Evolutionary conservation across 2,329 filamentous ascomycete species (phyloP).

Genomic region (Gliomastix tumulicola): DNA sequence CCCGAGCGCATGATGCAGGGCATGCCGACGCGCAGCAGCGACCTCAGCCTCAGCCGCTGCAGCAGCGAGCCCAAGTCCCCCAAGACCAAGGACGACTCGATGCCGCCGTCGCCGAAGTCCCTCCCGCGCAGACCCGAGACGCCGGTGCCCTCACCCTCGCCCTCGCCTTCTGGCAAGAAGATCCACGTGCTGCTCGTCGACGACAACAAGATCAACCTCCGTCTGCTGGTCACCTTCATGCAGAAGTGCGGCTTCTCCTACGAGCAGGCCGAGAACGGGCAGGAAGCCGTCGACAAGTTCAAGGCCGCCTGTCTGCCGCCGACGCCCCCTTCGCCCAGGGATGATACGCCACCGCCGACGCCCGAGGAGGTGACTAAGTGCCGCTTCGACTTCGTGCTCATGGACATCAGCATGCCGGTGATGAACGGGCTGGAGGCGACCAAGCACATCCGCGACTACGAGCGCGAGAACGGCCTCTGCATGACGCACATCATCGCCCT

Average conservation of each 20-base stretch:
- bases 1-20: no score
- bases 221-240: slow-evolving; percentile 32
- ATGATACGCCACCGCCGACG: slow-evolving; percentile 2
- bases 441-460: slow-evolving; percentile 37
- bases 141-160: neutral
- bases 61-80: no score
- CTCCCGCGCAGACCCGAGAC: no score
- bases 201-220: slow-evolving; percentile 34
- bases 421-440: slow-evolving; percentile 45
- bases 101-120: no score
- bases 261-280: slow-evolving; percentile 36
- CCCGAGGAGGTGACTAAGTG: slow-evolving; percentile 2
- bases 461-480: slow-evolving; percentile 28
- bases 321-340: no score
- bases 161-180: neutral
- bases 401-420: slow-evolving; percentile 50
- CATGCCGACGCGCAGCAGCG: no score
- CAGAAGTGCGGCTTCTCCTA: slow-evolving; percentile 31
- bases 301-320: slow-evolving; percentile 13
- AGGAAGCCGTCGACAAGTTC: slow-evolving; percentile 37
- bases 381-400: slow-evolving; percentile 26
- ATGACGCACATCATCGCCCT: slow-evolving; percentile 42
- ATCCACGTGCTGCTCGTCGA: slow-evolving; percentile 26
- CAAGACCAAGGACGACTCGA: no score
- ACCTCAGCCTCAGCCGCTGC: no score